Conservation (phyloP, 2,329 filamentous ascomycete genomes). For the Sporothrix schenckii region DNA sequence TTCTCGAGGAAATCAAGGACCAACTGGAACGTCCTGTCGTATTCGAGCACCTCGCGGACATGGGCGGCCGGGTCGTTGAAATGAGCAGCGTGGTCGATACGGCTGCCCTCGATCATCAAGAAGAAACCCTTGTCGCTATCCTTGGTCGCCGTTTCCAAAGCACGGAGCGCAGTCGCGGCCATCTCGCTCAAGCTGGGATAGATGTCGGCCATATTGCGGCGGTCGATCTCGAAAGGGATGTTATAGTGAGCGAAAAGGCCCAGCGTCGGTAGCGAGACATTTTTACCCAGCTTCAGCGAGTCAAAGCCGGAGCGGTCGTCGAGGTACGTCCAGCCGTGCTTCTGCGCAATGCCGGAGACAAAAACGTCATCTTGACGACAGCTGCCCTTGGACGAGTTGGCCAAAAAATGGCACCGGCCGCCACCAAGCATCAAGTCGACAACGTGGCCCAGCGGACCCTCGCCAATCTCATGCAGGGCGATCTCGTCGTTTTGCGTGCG, state of each 20-base stretch:
- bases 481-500: conserved; percentile 86
- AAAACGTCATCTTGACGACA: conserved; percentile 81
- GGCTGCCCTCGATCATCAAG: conserved; percentile 95
- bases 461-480: conserved; percentile 86
- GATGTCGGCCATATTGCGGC: conserved; percentile 72
- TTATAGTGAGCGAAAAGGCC: conserved; percentile 82
- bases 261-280: conserved; percentile 75
- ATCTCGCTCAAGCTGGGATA: conserved; percentile 94
- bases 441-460: conserved; percentile 80
- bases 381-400: conserved; percentile 77
- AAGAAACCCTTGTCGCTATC: conserved; percentile 93
- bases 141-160: conserved; percentile 78
- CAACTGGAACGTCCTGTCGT: conserved; percentile 80
- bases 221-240: conserved; percentile 92
- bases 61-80: conserved; percentile 82
- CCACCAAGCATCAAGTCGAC: conserved; percentile 94
- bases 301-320: conserved; percentile 75
- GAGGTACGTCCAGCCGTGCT: conserved; percentile 79
- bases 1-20: conserved; percentile 83
- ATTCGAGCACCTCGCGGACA: conserved; percentile 91
- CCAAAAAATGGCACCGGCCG: conserved; percentile 88
- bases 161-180: conserved; percentile 77
- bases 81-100: conserved; percentile 94
- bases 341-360: conserved; percentile 70
- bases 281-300: conserved; percentile 66